phyloP scores from a whole-genome alignment of 306 rosid species.

The Chamaecrista fasciculata region DNA sequence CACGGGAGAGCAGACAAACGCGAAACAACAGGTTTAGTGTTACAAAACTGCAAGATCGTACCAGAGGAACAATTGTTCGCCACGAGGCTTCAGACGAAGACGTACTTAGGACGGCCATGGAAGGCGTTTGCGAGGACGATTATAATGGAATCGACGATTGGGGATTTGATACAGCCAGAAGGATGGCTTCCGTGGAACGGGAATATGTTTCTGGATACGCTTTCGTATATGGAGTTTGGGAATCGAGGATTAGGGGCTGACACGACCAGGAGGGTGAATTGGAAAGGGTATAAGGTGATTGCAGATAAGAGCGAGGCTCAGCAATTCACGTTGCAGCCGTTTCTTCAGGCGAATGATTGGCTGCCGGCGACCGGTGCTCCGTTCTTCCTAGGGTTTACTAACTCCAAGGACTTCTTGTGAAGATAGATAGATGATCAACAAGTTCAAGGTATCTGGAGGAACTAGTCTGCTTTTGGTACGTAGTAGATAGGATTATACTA shows the following conservation, averaged over 20 bases:
- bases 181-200: conserved; percentile 36
- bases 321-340: conserved; percentile 24
- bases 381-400: conserved; percentile 26
- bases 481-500: too few species aligned
- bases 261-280: conserved; percentile 22
- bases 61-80: conserved; percentile 14
- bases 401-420: background rate
- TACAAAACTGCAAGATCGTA: conserved; percentile 39
- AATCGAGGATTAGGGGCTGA: conserved; percentile 29
- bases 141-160: conserved; percentile 26
- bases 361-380: conserved; percentile 19
- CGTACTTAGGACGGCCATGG: conserved; percentile 40
- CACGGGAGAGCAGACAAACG: conserved; percentile 28
- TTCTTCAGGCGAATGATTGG: conserved; percentile 31
- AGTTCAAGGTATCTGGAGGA: too few species aligned
- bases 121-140: conserved; percentile 33
- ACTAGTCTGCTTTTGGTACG: too few species aligned
- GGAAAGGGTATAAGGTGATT: conserved; percentile 36
- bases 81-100: background rate
- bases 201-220: conserved; percentile 18
- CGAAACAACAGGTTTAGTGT: conserved; percentile 23
- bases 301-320: conserved; percentile 30
- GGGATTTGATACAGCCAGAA: conserved; percentile 37
- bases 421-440: too few species aligned
- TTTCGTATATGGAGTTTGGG: conserved; percentile 30